Percentiles rank a stretch among this genome's conserved stretches.
Evolutionary conservation across 805 yeast species (phyloP).

Genomic region (Candida khao-thaluensis): DNA sequence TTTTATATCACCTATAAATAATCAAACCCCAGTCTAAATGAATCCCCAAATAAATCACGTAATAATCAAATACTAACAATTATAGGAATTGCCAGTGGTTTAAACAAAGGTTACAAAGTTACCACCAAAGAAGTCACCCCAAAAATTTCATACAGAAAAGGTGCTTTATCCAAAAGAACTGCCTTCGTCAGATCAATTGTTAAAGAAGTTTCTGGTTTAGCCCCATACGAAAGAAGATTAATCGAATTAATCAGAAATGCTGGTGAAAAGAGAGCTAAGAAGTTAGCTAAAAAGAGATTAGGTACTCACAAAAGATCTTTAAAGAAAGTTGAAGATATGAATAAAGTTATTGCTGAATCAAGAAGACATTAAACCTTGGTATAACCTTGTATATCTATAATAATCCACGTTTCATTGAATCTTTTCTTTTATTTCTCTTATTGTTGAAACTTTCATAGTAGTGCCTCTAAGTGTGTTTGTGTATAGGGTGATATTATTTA

Average conservation of each 20-base stretch:
- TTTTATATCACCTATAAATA: too few species aligned
- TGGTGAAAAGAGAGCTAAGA: constrained; percentile 99
- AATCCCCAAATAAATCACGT: too few species aligned
- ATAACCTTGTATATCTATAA: constrained; percentile 14
- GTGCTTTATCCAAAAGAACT: constrained; percentile 93
- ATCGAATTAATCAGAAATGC: constrained; percentile 99
- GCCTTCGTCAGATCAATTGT: constrained; percentile 92
- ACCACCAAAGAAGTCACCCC: constrained; percentile 73
- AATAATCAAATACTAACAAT: neutral
- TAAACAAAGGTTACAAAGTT: constrained; percentile 99
- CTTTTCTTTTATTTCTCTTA: neutral
- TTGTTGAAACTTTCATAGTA: too few species aligned
- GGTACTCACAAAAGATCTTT: constrained; percentile 99
- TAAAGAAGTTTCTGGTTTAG: constrained; percentile 97
- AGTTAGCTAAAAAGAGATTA: constrained; percentile 99
- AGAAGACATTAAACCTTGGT: constrained; percentile 72
- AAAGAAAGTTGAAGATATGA: constrained; percentile 99
- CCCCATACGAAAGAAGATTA: constrained; percentile 99
- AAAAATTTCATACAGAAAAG: constrained; percentile 90
- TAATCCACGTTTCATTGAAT: constrained; percentile 12
- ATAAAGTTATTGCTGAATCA: constrained; percentile 91
- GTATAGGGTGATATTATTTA: too few species aligned
- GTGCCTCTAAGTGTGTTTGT: too few species aligned
- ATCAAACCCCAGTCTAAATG: too few species aligned
- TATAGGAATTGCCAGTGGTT: constrained; percentile 94